Conservation (phyloP, 2,329 filamentous ascomycete species). For the Colletotrichum cereale region DNA sequence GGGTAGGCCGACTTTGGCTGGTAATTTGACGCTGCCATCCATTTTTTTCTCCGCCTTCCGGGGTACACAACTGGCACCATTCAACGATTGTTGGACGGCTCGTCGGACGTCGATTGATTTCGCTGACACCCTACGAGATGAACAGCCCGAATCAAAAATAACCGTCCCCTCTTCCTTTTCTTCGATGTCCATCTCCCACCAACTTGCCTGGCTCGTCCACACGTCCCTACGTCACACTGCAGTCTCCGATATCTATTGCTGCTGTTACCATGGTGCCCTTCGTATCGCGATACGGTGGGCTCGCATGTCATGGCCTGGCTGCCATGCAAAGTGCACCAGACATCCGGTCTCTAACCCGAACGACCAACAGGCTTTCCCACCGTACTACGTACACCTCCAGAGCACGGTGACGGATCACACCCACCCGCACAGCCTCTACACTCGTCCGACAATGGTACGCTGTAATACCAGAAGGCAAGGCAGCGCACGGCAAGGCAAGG, state of each 20-base stretch:
- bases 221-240: conserved; percentile 27
- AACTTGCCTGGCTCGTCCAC: neutral
- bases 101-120: neutral
- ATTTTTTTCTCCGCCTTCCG: neutral
- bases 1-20: conserved; percentile 12
- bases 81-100: neutral
- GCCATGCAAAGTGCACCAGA: neutral
- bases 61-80: neutral
- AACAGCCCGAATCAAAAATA: conserved; percentile 29
- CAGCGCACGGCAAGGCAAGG: conserved; percentile 23
- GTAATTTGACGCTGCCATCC: neutral
- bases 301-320: no score
- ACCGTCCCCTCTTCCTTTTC: neutral
- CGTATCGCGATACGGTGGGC: neutral
- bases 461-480: conserved; percentile 1
- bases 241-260: conserved; percentile 13
- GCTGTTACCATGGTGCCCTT: neutral
- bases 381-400: no score
- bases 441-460: neutral
- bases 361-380: conserved; percentile 1
- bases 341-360: neutral
- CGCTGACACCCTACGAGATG: conserved; percentile 25
- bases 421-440: conserved; percentile 7
- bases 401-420: neutral
- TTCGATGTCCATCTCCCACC: neutral